Conservation (phyloP, 1,284 basidiomycete genomes). For the Sporisorium scitamineum region DNA sequence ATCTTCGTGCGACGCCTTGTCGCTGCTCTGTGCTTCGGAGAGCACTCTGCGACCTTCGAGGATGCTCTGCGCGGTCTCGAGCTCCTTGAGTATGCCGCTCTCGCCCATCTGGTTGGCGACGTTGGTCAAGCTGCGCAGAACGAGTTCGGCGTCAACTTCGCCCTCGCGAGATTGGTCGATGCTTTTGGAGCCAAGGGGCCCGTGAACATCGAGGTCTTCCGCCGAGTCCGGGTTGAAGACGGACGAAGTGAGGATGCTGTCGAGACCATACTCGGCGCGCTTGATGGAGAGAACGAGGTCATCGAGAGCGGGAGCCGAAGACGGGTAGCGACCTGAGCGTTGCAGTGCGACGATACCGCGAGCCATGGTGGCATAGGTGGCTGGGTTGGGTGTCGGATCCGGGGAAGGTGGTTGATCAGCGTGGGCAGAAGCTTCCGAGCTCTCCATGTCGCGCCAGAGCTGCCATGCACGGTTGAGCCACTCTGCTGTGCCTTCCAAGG, state of each 20-base stretch:
- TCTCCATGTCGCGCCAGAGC: constrained; percentile 58
- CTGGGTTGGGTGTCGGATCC: constrained; percentile 56
- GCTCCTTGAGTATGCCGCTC: constrained; percentile 42
- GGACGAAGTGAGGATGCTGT: constrained; percentile 57
- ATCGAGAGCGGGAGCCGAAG: constrained; percentile 35
- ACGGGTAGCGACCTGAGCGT: constrained; percentile 44
- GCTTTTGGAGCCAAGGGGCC: constrained; percentile 36
- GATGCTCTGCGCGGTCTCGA: constrained; percentile 46
- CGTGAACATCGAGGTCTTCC: constrained; percentile 39
- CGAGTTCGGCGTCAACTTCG: constrained; percentile 42
- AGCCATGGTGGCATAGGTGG: constrained; percentile 58
- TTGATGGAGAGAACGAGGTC: constrained; percentile 50
- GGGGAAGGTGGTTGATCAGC: constrained; percentile 34
- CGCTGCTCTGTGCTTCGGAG: constrained; percentile 21
- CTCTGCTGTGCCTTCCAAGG: constrained; percentile 36
- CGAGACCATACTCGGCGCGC: constrained; percentile 33
- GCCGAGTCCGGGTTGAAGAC: constrained; percentile 43
- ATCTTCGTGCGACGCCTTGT: constrained; percentile 10
- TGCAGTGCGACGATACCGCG: constrained; percentile 57
- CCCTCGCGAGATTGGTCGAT: constrained; percentile 46
- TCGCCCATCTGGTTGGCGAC: constrained; percentile 56
- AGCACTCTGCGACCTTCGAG: constrained; percentile 45
- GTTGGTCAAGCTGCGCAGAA: constrained; percentile 36
- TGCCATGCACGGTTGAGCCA: constrained; percentile 59
- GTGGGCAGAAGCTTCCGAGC: constrained; percentile 5